Conservation (phyloP, 192 early-diverging fungal species). For the Backusella australiensis region DNA sequence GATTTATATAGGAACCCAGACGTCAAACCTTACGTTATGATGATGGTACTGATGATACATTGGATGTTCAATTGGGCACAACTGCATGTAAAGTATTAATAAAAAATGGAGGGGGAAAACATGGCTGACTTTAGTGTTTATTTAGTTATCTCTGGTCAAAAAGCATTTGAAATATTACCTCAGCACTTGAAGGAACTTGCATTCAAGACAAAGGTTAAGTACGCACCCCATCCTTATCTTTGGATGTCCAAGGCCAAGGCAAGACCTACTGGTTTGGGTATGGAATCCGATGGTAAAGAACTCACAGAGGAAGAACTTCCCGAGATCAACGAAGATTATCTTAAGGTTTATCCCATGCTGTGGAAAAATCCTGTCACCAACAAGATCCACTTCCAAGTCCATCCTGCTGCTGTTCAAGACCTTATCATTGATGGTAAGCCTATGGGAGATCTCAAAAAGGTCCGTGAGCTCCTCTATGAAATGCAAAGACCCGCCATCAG, state of each 20-base stretch:
- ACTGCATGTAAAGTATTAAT: constrained; percentile 33
- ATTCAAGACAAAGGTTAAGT: constrained; percentile 35
- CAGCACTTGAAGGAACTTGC: constrained; percentile 32
- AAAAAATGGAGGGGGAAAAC: not conserved
- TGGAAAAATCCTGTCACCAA: constrained; percentile 39
- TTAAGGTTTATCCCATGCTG: constrained; percentile 38
- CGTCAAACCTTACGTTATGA: constrained; percentile 28
- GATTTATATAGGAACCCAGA: constrained; percentile 18
- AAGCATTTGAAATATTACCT: constrained; percentile 34
- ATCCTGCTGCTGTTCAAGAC: constrained; percentile 32
- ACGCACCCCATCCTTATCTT: constrained; percentile 36
- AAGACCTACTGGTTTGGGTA: constrained; percentile 29
- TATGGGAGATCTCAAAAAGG: constrained; percentile 33
- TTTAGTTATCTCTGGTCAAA: constrained; percentile 35
- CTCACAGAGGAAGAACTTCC: constrained; percentile 25
- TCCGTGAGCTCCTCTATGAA: constrained; percentile 28
- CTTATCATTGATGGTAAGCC: constrained; percentile 38
- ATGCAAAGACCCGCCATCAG: constrained; percentile 34
- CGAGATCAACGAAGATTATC: constrained; percentile 21
- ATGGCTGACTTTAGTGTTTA: not conserved
- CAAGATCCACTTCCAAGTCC: constrained; percentile 37
- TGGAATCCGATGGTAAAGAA: constrained; percentile 34
- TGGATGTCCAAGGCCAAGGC: constrained; percentile 36
- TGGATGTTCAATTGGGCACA: constrained; percentile 39
- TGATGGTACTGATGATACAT: constrained; percentile 19